A percentile compares a stretch with the other conserved stretches of the same genome.
phyloP scores from a whole-genome alignment of 179 eudicot species.

The Amaranthus tricolor region DNA sequence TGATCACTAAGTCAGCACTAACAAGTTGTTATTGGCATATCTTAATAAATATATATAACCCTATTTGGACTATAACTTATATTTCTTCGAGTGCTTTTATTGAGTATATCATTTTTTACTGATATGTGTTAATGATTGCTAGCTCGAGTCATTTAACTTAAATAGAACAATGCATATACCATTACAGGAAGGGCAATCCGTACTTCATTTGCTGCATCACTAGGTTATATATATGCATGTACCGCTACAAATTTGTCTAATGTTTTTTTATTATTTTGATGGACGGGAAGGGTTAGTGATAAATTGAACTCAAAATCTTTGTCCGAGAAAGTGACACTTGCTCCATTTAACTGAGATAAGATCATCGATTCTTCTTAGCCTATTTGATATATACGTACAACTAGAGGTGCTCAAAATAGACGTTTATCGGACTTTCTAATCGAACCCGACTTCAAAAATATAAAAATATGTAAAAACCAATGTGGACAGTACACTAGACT shows the following conservation, averaged over 20 bases:
- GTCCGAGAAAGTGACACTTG: background rate
- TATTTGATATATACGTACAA: background rate
- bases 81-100: slow-evolving; percentile 10
- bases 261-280: background rate
- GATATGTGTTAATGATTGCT: slow-evolving; percentile 3
- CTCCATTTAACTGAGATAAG: too few species aligned
- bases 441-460: too few species aligned
- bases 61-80: slow-evolving; percentile 4
- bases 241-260: background rate
- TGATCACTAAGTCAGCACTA: slow-evolving; percentile 12
- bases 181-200: background rate
- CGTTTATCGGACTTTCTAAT: too few species aligned
- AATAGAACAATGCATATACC: slow-evolving; percentile 7
- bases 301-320: background rate
- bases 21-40: slow-evolving; percentile 16
- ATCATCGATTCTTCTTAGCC: too few species aligned
- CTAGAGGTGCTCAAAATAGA: too few species aligned
- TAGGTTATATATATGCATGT: too few species aligned
- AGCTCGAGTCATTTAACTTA: slow-evolving; percentile 1
- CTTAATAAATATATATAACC: slow-evolving; percentile 11
- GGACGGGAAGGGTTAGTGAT: background rate
- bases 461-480: too few species aligned
- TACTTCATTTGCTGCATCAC: slow-evolving; percentile 1
- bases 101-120: background rate
- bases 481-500: too few species aligned